These are phyloP conservation scores for Rhodotorula taiwanensis DNA, from an alignment of 768 basidiomycete species.

Conservation along the genomic window DNA sequence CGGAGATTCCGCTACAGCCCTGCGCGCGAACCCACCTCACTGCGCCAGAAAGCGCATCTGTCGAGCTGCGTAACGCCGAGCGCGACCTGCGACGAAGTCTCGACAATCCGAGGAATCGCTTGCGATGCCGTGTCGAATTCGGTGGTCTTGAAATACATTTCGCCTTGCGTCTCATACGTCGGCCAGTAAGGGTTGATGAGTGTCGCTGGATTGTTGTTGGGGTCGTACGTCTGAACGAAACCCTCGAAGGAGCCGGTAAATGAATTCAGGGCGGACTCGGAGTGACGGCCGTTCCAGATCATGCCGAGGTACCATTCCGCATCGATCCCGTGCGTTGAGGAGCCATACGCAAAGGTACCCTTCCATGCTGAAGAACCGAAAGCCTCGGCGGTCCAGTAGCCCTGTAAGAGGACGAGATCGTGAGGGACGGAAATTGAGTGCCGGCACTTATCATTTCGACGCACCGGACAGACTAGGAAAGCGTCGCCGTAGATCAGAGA, in stretches of 20 bases:
- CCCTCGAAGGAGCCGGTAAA: not conserved
- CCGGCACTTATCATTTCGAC: no score
- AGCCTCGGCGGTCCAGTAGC: not conserved
- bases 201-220: not conserved
- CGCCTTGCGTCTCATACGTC: not conserved
- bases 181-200: not conserved
- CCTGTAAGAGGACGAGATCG: no score
- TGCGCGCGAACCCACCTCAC: no score
- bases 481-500: not conserved
- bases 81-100: not conserved
- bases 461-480: not conserved
- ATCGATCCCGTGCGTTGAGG: not conserved
- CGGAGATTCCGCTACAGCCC: no score
- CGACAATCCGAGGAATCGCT: not conserved
- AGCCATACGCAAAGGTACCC: not conserved
- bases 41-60: constrained; percentile 1
- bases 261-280: not conserved
- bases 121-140: no score
- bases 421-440: no score
- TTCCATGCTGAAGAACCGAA: not conserved
- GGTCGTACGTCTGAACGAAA: not conserved
- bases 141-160: not conserved
- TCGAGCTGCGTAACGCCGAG: not conserved
- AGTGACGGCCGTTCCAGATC: not conserved
- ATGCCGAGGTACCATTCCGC: not conserved